Base-by-base conservation (phyloP, 345 rosid genomes). In the Crucihimalaya himalaica region DNA sequence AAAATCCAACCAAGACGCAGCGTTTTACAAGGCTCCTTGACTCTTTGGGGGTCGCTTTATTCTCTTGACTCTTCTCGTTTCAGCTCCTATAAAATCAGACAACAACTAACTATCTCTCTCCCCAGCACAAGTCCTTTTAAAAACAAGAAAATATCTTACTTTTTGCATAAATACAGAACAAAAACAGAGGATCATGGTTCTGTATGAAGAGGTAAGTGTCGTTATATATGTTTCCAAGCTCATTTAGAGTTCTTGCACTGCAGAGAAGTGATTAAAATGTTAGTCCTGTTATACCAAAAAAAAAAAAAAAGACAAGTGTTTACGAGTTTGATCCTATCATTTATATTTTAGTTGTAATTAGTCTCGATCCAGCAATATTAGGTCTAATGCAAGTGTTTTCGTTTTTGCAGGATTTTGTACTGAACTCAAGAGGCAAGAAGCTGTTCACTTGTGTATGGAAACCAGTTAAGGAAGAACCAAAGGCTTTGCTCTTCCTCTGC, bases 361-460 rank as follows among this genome's bases (percentile, higher is more conserved):
- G 25, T 23, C 3, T 23, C 16, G 21, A 40, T 5, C 5, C 21
- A 62, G n/a, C 3, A 9, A 25, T 60, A 23, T 39, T 39, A 21
- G 19, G 8, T 21, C 34, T 40, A 62, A 25, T 25, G 8, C 15
- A n/a, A 37, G 15, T 25, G 16, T 25, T 14, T 14, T 10, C 12
- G 11, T 11, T 0, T 29, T 34, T 10, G 59, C 27, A 94, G 95
- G 85, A 75, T 28, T 86, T 68, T 62, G 77, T 88, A 6, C 8
- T 52, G 72, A 93, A 89, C 73, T 73, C 91, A 37, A 70, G 91
- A 81, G 91, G 95, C 51, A 31, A 73, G 77, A 83, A 91, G 79
- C 82, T 94, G 45, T 91, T 91, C 72, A 88, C 97, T 2, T 91
- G 98, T 81, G 75, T 73, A 62, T 94, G 98, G 97, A 68, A 83